These are phyloP conservation scores for Candida easanensis DNA, from an alignment of 805 yeast genomes.

Conservation along the genomic window DNA sequence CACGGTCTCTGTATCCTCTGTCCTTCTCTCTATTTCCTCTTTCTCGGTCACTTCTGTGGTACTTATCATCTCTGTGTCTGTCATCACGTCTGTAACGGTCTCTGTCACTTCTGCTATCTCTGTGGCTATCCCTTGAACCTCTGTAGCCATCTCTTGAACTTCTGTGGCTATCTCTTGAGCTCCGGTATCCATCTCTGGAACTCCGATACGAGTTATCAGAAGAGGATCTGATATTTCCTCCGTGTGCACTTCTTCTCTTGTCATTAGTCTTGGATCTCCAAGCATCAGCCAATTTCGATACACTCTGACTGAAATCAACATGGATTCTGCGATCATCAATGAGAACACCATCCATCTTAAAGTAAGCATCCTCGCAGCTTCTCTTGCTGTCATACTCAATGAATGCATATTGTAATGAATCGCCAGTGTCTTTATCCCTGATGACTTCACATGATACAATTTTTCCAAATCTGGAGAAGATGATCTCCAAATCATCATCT, in stretches of 20 bases:
- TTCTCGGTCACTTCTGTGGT: no score
- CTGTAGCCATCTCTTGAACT: neutral
- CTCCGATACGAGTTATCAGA: neutral
- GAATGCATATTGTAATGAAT: slow-evolving; percentile 60
- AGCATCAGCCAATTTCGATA: slow-evolving; percentile 26
- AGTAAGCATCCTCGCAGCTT: slow-evolving; percentile 60
- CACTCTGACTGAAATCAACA: slow-evolving; percentile 67
- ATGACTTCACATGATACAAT: slow-evolving; percentile 52
- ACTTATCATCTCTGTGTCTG: neutral
- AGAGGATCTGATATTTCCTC: neutral
- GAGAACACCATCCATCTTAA: slow-evolving; percentile 56
- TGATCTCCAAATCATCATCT: slow-evolving; percentile 51
- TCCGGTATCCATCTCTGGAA: neutral
- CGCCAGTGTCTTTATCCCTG: slow-evolving; percentile 43
- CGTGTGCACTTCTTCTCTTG: slow-evolving; percentile 3
- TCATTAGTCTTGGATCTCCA: slow-evolving; percentile 24
- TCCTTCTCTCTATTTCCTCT: no score
- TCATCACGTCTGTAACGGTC: neutral
- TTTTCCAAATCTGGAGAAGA: slow-evolving; percentile 61
- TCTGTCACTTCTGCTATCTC: neutral
- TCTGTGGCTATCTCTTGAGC: neutral
- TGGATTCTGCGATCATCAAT: slow-evolving; percentile 64
- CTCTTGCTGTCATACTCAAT: slow-evolving; percentile 48
- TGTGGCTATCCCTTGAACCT: neutral
- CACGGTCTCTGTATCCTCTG: neutral